Evolutionary conservation across 2,329 filamentous ascomycete species (phyloP).

Genomic region (Alternaria novae-zelandiae): DNA sequence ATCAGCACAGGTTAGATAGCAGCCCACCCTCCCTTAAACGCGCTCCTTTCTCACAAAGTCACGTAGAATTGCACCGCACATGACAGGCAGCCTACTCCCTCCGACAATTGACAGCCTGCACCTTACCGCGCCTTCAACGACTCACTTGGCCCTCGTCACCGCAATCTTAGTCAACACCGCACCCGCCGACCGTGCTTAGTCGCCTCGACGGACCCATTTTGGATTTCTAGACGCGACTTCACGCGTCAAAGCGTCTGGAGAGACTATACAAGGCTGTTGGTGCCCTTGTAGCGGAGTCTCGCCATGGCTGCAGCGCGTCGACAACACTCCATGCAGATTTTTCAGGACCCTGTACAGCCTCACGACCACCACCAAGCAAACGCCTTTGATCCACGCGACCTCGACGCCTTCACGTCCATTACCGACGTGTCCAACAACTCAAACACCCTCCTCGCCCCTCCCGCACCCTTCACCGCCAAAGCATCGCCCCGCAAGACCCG

Average conservation of each 20-base stretch:
- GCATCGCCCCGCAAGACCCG: slow-evolving; percentile 74
- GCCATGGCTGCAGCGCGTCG: slow-evolving; percentile 64
- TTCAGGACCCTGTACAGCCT: slow-evolving; percentile 59
- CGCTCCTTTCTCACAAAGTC: slow-evolving; percentile 32
- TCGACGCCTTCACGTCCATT: slow-evolving; percentile 53
- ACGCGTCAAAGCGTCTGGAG: slow-evolving; percentile 47
- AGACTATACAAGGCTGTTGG: slow-evolving; percentile 38
- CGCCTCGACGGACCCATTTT: slow-evolving; percentile 28
- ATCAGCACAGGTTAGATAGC: slow-evolving; percentile 37
- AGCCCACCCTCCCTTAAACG: slow-evolving; percentile 28
- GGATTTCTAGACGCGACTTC: slow-evolving; percentile 46
- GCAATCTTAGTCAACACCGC: slow-evolving; percentile 40
- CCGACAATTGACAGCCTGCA: slow-evolving; percentile 23
- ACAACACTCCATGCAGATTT: slow-evolving; percentile 62
- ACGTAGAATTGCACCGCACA: slow-evolving; percentile 21
- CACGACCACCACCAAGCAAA: slow-evolving; percentile 53
- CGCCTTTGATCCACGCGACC: slow-evolving; percentile 60
- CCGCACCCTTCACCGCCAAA: slow-evolving; percentile 57
- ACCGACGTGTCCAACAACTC: slow-evolving; percentile 59
- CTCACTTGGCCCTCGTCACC: slow-evolving; percentile 37
- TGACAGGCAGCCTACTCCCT: slow-evolving; percentile 23
- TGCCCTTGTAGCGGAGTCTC: slow-evolving; percentile 33
- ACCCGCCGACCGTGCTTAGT: slow-evolving; percentile 33
- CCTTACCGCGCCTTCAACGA: slow-evolving; percentile 17
- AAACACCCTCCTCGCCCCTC: slow-evolving; percentile 72